phyloP scores from a whole-genome alignment of 208 protist genomes.

The Naegleria lovaniensis region DNA sequence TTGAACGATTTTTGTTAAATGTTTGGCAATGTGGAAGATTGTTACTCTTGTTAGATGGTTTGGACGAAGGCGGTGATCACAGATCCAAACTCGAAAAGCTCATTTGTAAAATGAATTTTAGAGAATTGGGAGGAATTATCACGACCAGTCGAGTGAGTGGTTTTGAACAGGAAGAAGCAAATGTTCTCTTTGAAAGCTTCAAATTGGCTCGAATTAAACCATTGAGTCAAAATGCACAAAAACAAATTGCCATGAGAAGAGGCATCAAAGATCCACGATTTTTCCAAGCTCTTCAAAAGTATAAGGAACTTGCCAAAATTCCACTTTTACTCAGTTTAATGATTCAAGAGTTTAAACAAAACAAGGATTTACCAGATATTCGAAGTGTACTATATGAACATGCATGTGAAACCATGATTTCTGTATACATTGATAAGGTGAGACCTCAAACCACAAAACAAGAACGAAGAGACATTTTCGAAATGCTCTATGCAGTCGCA shows the following conservation, averaged over 20 bases:
- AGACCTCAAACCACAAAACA: background rate
- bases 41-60: background rate
- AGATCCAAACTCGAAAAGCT: background rate
- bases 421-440: background rate
- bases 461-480: background rate
- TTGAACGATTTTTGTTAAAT: background rate
- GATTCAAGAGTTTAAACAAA: slow-evolving; percentile 21
- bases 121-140: background rate
- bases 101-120: background rate
- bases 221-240: background rate
- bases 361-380: background rate
- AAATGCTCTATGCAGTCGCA: background rate
- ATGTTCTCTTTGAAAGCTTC: background rate
- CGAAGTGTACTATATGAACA: background rate
- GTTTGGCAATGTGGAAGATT: background rate
- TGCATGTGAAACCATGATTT: background rate
- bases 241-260: slow-evolving; percentile 5
- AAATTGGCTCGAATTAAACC: background rate
- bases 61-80: background rate
- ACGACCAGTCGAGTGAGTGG: background rate
- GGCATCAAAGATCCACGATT: slow-evolving; percentile 3
- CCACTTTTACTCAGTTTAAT: background rate
- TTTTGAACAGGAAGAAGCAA: slow-evolving; percentile 13
- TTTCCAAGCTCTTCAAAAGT: background rate
- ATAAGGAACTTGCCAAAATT: slow-evolving; percentile 14